Evolutionary conservation across 345 rosid genomes (phyloP).

Genomic region (Eucalyptus polyanthemos): DNA sequence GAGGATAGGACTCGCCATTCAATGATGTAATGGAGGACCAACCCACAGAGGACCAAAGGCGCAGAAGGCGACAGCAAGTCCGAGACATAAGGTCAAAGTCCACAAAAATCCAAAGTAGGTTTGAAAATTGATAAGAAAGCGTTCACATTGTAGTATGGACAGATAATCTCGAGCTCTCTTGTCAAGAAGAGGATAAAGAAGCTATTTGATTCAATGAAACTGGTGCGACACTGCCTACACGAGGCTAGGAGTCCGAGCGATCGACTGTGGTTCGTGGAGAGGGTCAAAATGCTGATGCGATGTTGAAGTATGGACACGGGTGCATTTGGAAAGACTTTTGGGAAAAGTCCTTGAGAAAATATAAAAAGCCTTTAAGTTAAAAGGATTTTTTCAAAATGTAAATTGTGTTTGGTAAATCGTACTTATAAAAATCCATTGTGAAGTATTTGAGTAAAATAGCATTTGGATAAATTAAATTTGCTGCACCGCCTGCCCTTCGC

Average conservation of each 20-base stretch:
- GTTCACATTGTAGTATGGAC: neutral
- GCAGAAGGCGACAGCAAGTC: neutral
- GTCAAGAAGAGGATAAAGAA: neutral
- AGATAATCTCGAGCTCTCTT: neutral
- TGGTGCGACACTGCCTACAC: neutral
- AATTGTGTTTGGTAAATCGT: no score
- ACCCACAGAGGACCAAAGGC: neutral
- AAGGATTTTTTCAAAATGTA: no score
- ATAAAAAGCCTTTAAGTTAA: fast-evolving
- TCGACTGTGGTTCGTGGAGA: neutral
- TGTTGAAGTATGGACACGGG: neutral
- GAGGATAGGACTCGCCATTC: neutral
- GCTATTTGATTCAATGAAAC: neutral
- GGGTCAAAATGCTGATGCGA: neutral
- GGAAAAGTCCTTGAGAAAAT: fast-evolving
- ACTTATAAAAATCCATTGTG: fast-evolving
- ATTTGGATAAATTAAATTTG: no score
- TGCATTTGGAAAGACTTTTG: fast-evolving
- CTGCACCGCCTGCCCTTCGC: no score
- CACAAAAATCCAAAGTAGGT: neutral
- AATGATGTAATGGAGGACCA: neutral
- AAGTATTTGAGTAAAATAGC: no score
- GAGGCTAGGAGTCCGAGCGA: neutral
- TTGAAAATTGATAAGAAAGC: neutral
- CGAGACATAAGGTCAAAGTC: neutral